Evolutionary conservation across 345 rosid species (phyloP), one percentile per base, ranked within the genome.

Genomic region (Melaleuca quinquenervia): DNA sequence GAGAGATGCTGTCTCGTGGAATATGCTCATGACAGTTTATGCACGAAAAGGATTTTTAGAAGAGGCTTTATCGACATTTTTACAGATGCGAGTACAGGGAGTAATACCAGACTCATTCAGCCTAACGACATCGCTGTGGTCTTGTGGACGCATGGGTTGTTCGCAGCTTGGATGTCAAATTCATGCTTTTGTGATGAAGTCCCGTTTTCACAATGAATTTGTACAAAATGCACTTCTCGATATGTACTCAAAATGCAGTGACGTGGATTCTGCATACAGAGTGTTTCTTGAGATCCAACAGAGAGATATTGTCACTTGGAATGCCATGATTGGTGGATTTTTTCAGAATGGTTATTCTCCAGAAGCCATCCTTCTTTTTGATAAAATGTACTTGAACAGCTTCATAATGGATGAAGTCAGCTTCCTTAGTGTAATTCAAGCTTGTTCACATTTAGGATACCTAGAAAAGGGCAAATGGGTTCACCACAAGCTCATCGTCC

Each of bases 191-290:
- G 89, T 91, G 93, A 91, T 92, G 78, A 97, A 95, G 90, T 88
- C 74, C 18, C 97, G 96, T 9, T 82, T 90, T 50, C 87, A 91
- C 74, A 83, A 91, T 75, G 93, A 89, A 82, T 93, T 93, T 27
- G 92, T 95, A 89, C 93, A 89, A 84, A 94, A 98, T 53, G 90
- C 97, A 41, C 80, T 96, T 60, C 50, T 93, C 24, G 95, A 92
- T 87, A 94, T 96, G 99, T 96, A 97, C 91, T 91, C 94, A 6
- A 97, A 96, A 87, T 95, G 98, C 85, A 91, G 92, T 45, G 89
- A 90, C 70, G 85, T 93, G 86, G 90, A 88, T 86, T 93, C 90
- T 85, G 98, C 98, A 14, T 90, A 91, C 74, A 90, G 87, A 6
- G 89, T 93, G 49, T 94, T 96, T 86, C 85, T 92, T 56, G 91